phyloP scores from a whole-genome alignment of 495 filamentous ascomycete genomes.

The Penicillium bovifimosum region DNA sequence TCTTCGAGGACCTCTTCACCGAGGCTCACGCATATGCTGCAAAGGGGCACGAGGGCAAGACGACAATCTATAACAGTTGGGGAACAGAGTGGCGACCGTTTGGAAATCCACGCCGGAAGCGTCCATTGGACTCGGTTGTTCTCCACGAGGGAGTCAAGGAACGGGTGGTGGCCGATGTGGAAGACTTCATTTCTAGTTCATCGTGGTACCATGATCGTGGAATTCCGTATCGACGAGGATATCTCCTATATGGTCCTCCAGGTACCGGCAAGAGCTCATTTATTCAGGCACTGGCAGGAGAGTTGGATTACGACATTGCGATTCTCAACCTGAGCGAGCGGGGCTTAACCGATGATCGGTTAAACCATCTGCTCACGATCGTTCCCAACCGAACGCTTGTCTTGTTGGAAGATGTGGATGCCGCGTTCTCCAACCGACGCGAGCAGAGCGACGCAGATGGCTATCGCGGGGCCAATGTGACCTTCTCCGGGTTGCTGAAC shows the following conservation, averaged over 20 bases:
- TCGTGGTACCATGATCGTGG: slow-evolving; percentile 93
- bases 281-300: slow-evolving; percentile 88
- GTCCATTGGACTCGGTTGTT: slow-evolving; percentile 82
- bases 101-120: slow-evolving; percentile 79
- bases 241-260: slow-evolving; percentile 88
- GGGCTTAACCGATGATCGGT: slow-evolving; percentile 85
- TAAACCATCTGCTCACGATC: slow-evolving; percentile 83
- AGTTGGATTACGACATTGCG: slow-evolving; percentile 89
- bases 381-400: slow-evolving; percentile 81
- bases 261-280: slow-evolving; percentile 96
- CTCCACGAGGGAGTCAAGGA: slow-evolving; percentile 83
- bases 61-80: slow-evolving; percentile 79
- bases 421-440: slow-evolving; percentile 78
- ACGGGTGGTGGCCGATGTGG: slow-evolving; percentile 74
- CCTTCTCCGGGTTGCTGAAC: slow-evolving; percentile 90
- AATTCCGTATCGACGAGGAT: slow-evolving; percentile 90
- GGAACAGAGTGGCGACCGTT: slow-evolving; percentile 80
- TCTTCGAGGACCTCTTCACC: slow-evolving; percentile 79
- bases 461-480: slow-evolving; percentile 85
- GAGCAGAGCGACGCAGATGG: slow-evolving; percentile 71
- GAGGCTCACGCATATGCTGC: slow-evolving; percentile 77
- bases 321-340: slow-evolving; percentile 91
- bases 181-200: slow-evolving; percentile 71
- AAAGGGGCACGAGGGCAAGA: slow-evolving; percentile 83
- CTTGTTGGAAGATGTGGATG: slow-evolving; percentile 90